Conservation (phyloP, 495 filamentous ascomycete genomes). For the Penicillium argentinense region DNA sequence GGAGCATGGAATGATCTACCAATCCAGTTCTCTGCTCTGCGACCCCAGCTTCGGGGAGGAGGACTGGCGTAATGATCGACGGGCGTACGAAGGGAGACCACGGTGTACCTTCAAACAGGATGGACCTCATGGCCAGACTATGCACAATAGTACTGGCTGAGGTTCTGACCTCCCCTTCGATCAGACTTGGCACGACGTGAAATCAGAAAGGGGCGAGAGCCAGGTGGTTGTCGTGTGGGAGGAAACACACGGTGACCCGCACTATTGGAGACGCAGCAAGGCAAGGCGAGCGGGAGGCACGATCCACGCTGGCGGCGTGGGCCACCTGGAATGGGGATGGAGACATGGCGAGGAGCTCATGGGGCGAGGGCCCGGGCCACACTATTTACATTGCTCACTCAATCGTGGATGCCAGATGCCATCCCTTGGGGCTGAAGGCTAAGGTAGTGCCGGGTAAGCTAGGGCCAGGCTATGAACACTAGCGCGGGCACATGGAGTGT, state of each 20-base stretch:
- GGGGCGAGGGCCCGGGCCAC: neutral
- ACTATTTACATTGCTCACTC: constrained; percentile 13
- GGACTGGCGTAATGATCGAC: constrained; percentile 19
- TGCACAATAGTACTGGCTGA: no score
- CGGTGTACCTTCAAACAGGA: no score
- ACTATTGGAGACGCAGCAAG: constrained; percentile 21
- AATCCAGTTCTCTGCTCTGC: constrained; percentile 9
- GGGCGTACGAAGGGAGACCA: neutral
- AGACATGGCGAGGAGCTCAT: no score
- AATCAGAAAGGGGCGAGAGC: neutral
- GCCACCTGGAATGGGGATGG: constrained; percentile 5
- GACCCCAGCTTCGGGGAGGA: constrained; percentile 25
- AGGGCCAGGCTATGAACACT: no score
- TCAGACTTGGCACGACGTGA: no score
- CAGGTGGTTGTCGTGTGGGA: neutral
- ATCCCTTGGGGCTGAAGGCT: constrained; percentile 16
- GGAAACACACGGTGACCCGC: constrained; percentile 3
- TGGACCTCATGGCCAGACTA: no score
- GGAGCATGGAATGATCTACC: constrained; percentile 26
- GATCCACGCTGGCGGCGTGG: constrained; percentile 13
- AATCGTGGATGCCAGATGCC: constrained; percentile 4
- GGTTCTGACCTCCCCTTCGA: no score
- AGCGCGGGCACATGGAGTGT: no score
- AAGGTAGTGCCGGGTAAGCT: neutral
- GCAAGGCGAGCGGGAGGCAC: constrained; percentile 12